These are phyloP conservation scores for Pichia cabralensis DNA, from an alignment of 805 yeast species.

Conservation along the genomic window DNA sequence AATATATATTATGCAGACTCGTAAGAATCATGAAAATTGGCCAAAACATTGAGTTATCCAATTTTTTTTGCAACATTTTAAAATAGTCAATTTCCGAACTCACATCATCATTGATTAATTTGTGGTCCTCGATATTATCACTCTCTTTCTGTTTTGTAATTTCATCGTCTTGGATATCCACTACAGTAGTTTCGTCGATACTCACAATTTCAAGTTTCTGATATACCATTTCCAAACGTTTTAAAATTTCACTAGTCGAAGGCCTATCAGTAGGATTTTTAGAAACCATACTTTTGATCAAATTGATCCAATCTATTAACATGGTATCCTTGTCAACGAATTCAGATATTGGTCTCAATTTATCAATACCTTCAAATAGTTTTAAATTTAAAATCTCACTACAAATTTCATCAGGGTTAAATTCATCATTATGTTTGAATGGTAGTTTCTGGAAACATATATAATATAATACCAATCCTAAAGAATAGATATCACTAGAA, in stretches of 20 bases:
- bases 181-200: too few relatives aligned
- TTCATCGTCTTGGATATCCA: too few relatives aligned
- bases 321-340: slow-evolving; percentile 17
- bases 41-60: too few relatives aligned
- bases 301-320: slow-evolving; percentile 28
- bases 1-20: too few relatives aligned
- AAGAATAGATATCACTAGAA: slow-evolving; percentile 69
- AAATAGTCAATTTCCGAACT: too few relatives aligned
- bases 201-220: too few relatives aligned
- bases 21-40: too few relatives aligned
- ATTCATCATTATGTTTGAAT: slow-evolving; percentile 27
- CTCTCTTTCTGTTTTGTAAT: too few relatives aligned
- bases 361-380: slow-evolving; percentile 17
- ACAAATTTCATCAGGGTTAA: slow-evolving; percentile 16
- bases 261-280: slow-evolving; percentile 33
- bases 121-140: too few relatives aligned
- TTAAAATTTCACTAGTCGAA: slow-evolving; percentile 30
- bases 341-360: slow-evolving; percentile 7
- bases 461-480: slow-evolving; percentile 76
- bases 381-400: slow-evolving; percentile 16
- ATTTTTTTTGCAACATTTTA: too few relatives aligned
- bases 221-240: slow-evolving; percentile 12
- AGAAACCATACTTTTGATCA: slow-evolving; percentile 15
- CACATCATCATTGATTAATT: too few relatives aligned
- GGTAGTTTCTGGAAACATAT: slow-evolving; percentile 68